Evolutionary conservation across 148 eudicot species (phyloP).

Genomic region (Rhododendron kiyosumense): DNA sequence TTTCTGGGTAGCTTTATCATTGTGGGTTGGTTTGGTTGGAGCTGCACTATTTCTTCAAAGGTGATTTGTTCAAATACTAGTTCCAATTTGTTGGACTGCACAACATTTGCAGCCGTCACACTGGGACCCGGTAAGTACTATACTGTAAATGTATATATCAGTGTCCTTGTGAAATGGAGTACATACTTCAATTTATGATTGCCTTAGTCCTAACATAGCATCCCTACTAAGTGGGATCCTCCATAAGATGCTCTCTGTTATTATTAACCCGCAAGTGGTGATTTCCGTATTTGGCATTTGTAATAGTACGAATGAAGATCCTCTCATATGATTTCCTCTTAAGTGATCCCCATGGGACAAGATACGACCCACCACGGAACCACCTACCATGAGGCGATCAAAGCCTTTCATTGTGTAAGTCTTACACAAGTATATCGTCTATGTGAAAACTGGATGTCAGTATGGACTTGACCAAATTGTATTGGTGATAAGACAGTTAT

Average conservation of each 20-base stretch:
- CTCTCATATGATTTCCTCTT: too few relatives aligned
- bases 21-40: conserved; percentile 84
- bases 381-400: neutral
- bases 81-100: neutral
- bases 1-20: conserved; percentile 70
- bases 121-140: neutral
- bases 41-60: conserved; percentile 70
- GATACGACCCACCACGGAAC: too few relatives aligned
- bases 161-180: neutral
- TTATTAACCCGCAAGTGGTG: too few relatives aligned
- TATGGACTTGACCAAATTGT: neutral
- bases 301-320: too few relatives aligned
- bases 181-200: neutral
- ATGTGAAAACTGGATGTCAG: neutral
- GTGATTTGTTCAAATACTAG: conserved; percentile 15
- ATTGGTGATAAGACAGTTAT: neutral
- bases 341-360: too few relatives aligned
- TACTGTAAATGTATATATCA: neutral
- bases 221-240: too few relatives aligned
- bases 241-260: too few relatives aligned
- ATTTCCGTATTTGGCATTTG: too few relatives aligned
- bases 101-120: neutral
- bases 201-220: neutral
- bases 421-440: neutral
- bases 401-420: neutral